Evolutionary conservation across 208 protist genomes (phyloP), one percentile per base, ranked within the genome.

Genomic region (Crithidia brevicula): DNA sequence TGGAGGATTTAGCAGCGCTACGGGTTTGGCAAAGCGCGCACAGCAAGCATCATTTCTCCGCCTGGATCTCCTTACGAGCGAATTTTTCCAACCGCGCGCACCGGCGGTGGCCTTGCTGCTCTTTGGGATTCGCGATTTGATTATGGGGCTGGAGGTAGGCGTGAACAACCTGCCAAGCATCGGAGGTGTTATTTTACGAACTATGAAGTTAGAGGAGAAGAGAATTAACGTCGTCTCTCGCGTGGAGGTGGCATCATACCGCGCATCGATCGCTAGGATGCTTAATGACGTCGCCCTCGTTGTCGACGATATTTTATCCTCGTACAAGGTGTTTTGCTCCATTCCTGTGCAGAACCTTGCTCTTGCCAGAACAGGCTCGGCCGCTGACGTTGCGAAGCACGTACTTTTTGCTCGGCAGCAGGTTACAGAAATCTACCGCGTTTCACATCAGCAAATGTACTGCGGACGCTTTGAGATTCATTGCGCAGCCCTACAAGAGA

Each of bases 391-490:
- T 22, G 16, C 75, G 31, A 42, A 63, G 15, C 60, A 87, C 31
- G 59, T 91, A 22, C 22, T 38, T 16, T 45, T 67, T 7, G 64
- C 92, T 60, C 74, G 81, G 42, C 72, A 83, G 38, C 81, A 59
- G 22, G 63, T 92, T n/a, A 20, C 18, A 18, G 74, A 49, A 42
- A 81, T 96, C 72, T 31, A 60, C 30, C 77, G 63, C 25, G 61
- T 63, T n/a, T 89, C 88, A 13, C 72, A 66, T n/a, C 76, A 89
- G 69, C 53, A 79, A 57, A 83, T 96, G 15, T 92, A 85, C 60
- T 89, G 78, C 68, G 88, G 88, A n/a, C 83, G 83, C 34, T 77
- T 96, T 54, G 82, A 80, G 18, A 84, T 96, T 36, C 73, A 78
- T 27, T 92, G 85, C 61, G 72, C 50, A 23, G 68, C 77, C 3